Evolutionary conservation across 106 monocot genomes (phyloP).

Genomic region (Platanthera zijinensis): DNA sequence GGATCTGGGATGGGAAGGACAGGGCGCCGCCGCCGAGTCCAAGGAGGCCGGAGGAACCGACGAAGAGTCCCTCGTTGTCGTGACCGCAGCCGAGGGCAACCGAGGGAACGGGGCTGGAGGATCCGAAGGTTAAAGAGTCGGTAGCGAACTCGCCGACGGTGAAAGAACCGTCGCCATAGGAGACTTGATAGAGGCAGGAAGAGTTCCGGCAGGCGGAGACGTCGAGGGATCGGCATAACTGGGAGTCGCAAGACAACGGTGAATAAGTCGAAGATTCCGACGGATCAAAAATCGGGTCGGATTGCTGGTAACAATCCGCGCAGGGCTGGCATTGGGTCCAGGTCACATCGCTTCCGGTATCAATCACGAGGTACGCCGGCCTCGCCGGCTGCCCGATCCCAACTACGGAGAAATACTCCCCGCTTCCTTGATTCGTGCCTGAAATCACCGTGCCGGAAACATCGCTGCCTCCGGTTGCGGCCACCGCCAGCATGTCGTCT

Average conservation of each 20-base stretch:
- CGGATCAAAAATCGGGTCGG: constrained; percentile 52
- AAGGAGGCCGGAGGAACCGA: constrained; percentile 55
- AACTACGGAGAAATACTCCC: constrained; percentile 65
- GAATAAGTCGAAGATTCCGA: constrained; percentile 30
- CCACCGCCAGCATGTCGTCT: background rate
- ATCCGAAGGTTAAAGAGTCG: constrained; percentile 44
- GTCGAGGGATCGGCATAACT: constrained; percentile 38
- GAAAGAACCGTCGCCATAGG: constrained; percentile 71
- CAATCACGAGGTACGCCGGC: constrained; percentile 47
- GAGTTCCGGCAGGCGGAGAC: constrained; percentile 56
- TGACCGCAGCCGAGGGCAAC: constrained; percentile 69
- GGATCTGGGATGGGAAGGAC: constrained; percentile 59
- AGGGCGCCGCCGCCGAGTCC: constrained; percentile 60
- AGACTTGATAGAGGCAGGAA: constrained; percentile 66
- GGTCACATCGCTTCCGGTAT: constrained; percentile 69
- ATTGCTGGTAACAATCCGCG: constrained; percentile 65
- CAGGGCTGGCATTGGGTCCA: constrained; percentile 72
- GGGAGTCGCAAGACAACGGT: constrained; percentile 28
- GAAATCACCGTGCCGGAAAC: constrained; percentile 46
- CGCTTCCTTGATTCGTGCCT: constrained; percentile 66
- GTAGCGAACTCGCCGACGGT: constrained; percentile 62
- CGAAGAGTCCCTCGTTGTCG: constrained; percentile 71
- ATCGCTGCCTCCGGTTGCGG: background rate
- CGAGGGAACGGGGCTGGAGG: constrained; percentile 13
- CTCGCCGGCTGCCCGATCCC: constrained; percentile 40